These are phyloP conservation scores for Boletus sensibilis DNA, from an alignment of 768 basidiomycete genomes.

Conservation along the genomic window DNA sequence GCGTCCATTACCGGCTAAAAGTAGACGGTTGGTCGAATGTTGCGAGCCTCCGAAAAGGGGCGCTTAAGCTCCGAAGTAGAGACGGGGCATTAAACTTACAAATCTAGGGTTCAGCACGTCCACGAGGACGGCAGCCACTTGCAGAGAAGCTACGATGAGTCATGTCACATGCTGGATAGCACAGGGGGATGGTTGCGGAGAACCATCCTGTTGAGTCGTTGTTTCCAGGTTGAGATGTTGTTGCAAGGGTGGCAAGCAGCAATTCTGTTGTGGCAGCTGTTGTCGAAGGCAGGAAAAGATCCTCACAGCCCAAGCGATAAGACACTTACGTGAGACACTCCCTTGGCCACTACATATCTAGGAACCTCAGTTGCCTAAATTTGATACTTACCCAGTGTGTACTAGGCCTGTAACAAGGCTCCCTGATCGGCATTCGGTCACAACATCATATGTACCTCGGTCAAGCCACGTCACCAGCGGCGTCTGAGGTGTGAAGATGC, in stretches of 20 bases:
- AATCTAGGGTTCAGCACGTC: slow-evolving; percentile 20
- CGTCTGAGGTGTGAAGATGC: slow-evolving; percentile 1
- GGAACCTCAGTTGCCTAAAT: background rate
- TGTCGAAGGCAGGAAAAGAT: background rate
- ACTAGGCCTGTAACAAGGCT: slow-evolving; percentile 3
- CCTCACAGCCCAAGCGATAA: background rate
- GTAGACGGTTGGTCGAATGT: background rate
- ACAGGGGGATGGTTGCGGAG: background rate
- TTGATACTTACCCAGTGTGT: slow-evolving; percentile 5
- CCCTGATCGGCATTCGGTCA: slow-evolving; percentile 7
- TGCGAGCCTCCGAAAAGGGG: slow-evolving; percentile 24
- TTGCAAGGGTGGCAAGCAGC: background rate
- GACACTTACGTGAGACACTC: slow-evolving; percentile 2
- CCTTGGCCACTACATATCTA: background rate
- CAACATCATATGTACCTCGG: background rate
- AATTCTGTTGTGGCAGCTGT: background rate
- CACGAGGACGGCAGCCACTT: slow-evolving; percentile 16
- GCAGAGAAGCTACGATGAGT: slow-evolving; percentile 2
- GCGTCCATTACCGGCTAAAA: slow-evolving; percentile 3
- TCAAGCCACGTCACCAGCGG: slow-evolving; percentile 6
- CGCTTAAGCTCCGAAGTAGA: slow-evolving; percentile 33
- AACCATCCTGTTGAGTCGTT: background rate
- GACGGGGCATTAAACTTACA: slow-evolving; percentile 18
- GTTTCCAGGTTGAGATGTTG: background rate
- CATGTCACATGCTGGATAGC: background rate